Evolutionary conservation across 1,139 yeast species (phyloP), one percentile per base, ranked within the genome.

Genomic region (Zhuliangozyma blackwelliae): DNA sequence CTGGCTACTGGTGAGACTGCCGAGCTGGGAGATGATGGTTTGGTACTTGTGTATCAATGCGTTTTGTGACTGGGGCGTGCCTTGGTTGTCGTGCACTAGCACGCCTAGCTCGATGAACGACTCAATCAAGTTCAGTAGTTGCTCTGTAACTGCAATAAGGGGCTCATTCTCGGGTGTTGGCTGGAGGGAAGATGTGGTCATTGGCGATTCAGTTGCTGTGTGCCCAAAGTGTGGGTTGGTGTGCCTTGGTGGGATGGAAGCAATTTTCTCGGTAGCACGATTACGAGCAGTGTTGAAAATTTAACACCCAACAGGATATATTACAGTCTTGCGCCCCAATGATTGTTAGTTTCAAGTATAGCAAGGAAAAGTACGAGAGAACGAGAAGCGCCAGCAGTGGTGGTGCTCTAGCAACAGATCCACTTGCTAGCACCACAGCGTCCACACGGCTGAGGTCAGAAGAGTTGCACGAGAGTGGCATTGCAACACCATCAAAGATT

Each of bases 1-100:
- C 1, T 66, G 63, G 35, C 58, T 57, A n/a, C 61, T 49, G 7
- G 65, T 59, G 29, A 70, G 47, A 1, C 61, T 61, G 2, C 65
- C 59, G 25, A 70, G 55, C 46, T 68, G 72, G 32, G 59, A 53
- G 3, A 68, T 57, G 16, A 68, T 57, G 37, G 66, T 69, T 49
- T 68, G 68, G 28, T 68, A 61, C 42, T 68, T 67, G 40, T 65
- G 68, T 2, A 63, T 57, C 27, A 70, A 53, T 1, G 72, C 75
- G n/a, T 61, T 59, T 37, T 68, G 72, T 2, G 74, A 65, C 47
- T 69, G 75, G 20, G 52, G 64, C 1, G 96, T 88, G 9, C 95
- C 96, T 45, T 89, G 92, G 57, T 83, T 88, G 59, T 92, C 98
- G 57, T 92, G 96, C 2, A 89, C 92, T 39, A 90, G 77, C 10